Percentiles rank a stretch among this genome's conserved stretches.
Evolutionary conservation across 2,329 filamentous ascomycete species (phyloP).

Genomic region (Grosmannia clavigera): DNA sequence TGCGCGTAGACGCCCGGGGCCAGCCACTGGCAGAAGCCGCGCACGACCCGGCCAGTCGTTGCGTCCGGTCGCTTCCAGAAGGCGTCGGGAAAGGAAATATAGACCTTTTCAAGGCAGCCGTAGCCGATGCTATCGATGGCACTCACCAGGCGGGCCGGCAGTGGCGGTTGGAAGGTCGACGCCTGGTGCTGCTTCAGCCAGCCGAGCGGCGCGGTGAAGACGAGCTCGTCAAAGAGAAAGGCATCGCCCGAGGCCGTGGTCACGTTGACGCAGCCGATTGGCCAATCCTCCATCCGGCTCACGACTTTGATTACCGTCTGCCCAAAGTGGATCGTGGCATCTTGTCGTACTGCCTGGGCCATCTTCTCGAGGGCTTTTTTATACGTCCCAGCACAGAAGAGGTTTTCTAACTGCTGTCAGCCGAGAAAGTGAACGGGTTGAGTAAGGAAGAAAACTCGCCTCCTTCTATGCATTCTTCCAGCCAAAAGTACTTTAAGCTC

Average conservation of each 20-base stretch:
- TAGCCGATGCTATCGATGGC: conserved; percentile 57
- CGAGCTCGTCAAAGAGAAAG: conserved; percentile 52
- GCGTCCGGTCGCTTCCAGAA: conserved; percentile 52
- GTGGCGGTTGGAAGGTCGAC: conserved; percentile 44
- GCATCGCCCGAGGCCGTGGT: conserved; percentile 30
- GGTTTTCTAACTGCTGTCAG: conserved; percentile 32
- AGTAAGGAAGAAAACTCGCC: conserved; percentile 27
- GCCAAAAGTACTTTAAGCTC: conserved; percentile 64
- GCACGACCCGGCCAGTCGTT: conserved; percentile 25
- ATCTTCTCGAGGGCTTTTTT: conserved; percentile 45
- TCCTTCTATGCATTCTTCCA: conserved; percentile 67
- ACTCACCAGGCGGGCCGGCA: conserved; percentile 43
- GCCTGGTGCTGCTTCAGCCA: conserved; percentile 50
- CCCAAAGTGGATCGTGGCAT: conserved; percentile 40
- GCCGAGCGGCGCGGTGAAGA: conserved; percentile 56
- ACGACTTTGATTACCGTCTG: conserved; percentile 34
- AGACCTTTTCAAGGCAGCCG: conserved; percentile 52
- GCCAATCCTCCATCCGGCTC: conserved; percentile 12
- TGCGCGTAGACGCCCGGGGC: conserved; percentile 50
- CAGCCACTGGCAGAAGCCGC: conserved; percentile 67
- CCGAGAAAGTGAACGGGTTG: not conserved
- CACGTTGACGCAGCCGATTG: conserved; percentile 25
- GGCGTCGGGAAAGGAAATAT: conserved; percentile 58
- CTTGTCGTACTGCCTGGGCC: conserved; percentile 40
- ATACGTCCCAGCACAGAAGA: conserved; percentile 49